Evolutionary conservation across 352 stramenopile species (phyloP), one percentile per base, ranked within the genome.

Genomic region (Phytophthora quininea): DNA sequence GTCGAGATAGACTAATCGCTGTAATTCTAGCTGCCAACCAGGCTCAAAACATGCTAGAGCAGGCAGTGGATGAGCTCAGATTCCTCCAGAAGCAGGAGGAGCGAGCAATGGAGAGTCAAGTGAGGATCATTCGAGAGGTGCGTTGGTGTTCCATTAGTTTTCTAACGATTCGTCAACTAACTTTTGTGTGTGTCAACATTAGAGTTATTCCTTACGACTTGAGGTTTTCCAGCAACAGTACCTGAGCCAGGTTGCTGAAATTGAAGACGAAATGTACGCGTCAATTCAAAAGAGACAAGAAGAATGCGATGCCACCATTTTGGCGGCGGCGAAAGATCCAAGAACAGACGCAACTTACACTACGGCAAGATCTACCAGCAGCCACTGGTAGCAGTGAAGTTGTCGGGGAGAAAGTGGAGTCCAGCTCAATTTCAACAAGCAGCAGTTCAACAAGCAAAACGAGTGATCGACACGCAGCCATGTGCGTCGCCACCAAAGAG

Each of bases 151-250:
- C 0, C 46, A 50, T 7, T 38, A n/a, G 19, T 0, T 24, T 7
- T 32, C 12, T 24, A 11, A 46, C 10, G 12, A 29, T 9, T 8
- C 4, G 15, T 12, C 43, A 49, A 49, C 31, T n/a, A 29, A 49
- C 11, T 40, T 38, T 53, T 37, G 47, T 12, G 32, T 47, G 24
- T 11, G 6, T 11, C 35, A 40, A 40, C 35, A 11, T 11, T 6
- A 91, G 79, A 84, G 74, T 61, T 90, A 82, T 49, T 40, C 76
- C 0, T 69, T 89, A 29, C 83, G 76, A 2, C 64, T 92, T 12
- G 73, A 89, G 43, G 59, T 89, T 11, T 85, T 92, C 49, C 78
- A 89, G 58, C 80, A 89, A 38, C 79, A 89, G 56, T 86, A 89
- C 38, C 59, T 79, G 4, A 80, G 70, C 35, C 84, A 83, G 68